Evolutionary conservation across 1,284 basidiomycete species (phyloP).

Genomic region (Somion occarium): DNA sequence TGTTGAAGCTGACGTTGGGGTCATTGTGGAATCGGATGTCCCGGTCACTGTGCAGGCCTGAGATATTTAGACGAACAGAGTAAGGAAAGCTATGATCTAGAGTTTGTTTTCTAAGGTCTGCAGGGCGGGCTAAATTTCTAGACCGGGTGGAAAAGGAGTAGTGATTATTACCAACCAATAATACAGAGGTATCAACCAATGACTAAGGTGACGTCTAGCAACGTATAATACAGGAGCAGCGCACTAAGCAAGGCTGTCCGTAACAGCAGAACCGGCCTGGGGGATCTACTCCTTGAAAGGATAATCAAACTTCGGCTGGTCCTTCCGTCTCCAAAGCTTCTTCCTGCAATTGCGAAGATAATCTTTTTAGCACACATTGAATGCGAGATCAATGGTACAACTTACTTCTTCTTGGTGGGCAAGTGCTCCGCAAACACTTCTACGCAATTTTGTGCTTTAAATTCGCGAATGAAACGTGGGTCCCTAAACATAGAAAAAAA

Average conservation of each 20-base stretch:
- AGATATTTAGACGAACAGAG: too few relatives aligned
- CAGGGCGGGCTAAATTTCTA: background rate
- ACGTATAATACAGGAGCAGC: background rate
- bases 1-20: conserved; percentile 5
- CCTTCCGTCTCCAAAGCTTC: conserved; percentile 88
- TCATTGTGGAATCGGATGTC: background rate
- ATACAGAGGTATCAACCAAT: too few relatives aligned
- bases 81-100: too few relatives aligned
- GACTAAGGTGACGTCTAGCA: too few relatives aligned
- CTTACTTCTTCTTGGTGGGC: conserved; percentile 85
- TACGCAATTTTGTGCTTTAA: conserved; percentile 81
- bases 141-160: background rate
- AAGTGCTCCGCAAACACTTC: conserved; percentile 86
- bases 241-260: background rate
- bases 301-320: conserved; percentile 81
- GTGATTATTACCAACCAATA: background rate
- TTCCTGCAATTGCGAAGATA: conserved; percentile 46
- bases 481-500: conserved; percentile 57
- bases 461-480: conserved; percentile 91
- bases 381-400: conserved; percentile 13
- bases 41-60: too few relatives aligned
- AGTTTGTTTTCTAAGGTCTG: too few relatives aligned
- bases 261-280: background rate
- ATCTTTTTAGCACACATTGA: background rate
- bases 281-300: conserved; percentile 80